Conservation (phyloP, 768 basidiomycete genomes). For the Cyclocybe aegerita region DNA sequence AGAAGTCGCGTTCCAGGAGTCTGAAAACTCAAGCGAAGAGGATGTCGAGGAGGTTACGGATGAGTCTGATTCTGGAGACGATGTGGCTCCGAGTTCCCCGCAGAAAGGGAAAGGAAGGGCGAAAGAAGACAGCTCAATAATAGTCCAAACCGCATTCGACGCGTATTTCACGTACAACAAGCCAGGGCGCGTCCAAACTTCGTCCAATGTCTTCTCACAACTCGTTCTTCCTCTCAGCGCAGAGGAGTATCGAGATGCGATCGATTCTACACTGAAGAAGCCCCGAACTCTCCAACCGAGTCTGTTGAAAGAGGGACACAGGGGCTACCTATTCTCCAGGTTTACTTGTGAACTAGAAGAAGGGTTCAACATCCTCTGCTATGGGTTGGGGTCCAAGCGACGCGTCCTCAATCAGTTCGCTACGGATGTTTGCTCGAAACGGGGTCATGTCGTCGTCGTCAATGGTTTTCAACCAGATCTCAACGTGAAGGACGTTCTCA, state of each 20-base stretch:
- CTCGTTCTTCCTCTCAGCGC: slow-evolving; percentile 69
- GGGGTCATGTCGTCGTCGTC: slow-evolving; percentile 73
- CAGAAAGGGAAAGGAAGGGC: slow-evolving; percentile 22
- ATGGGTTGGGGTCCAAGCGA: slow-evolving; percentile 90
- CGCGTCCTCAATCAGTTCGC: slow-evolving; percentile 75
- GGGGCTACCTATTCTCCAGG: slow-evolving; percentile 49
- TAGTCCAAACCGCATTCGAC: slow-evolving; percentile 76
- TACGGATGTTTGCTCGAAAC: slow-evolving; percentile 46
- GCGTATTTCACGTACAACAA: slow-evolving; percentile 75
- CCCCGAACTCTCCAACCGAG: slow-evolving; percentile 31
- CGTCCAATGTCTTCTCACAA: slow-evolving; percentile 75
- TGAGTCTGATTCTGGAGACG: slow-evolving; percentile 16
- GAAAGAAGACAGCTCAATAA: slow-evolving; percentile 24
- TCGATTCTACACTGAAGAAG: slow-evolving; percentile 27
- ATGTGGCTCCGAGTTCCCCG: slow-evolving; percentile 8
- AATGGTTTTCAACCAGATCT: slow-evolving; percentile 78
- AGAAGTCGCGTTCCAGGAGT: background rate
- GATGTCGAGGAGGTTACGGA: slow-evolving; percentile 15
- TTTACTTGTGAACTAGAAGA: slow-evolving; percentile 71
- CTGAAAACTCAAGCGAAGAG: slow-evolving; percentile 13
- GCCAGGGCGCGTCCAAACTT: slow-evolving; percentile 63
- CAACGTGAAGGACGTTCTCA: slow-evolving; percentile 65
- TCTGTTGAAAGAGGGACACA: slow-evolving; percentile 29
- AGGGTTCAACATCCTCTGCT: slow-evolving; percentile 88
- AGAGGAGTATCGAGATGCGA: slow-evolving; percentile 56